Base-by-base conservation (phyloP, 306 rosid species). In the Myrica gale region DNA sequence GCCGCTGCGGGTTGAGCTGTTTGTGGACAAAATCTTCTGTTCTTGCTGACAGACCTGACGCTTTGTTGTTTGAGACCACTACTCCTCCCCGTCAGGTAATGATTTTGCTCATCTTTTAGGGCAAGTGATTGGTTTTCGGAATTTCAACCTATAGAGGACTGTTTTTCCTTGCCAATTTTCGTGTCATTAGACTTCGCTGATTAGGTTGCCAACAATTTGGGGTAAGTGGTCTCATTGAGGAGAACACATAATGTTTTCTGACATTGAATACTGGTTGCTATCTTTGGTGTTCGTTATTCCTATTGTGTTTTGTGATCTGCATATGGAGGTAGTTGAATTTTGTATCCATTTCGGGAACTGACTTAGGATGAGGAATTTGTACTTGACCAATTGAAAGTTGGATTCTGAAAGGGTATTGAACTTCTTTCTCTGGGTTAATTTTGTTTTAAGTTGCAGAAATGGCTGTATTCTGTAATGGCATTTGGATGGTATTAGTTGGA, bases 31-130 rank as follows among this genome's bases (percentile, higher is more conserved):
- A 95, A 45, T 92, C 99, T 6, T 21, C 89, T 9, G 97, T 95
- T 85, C 96, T 95, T 79, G 97, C 97, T 45, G 99, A 95, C 69
- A 87, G 84, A 21, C 99, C 99, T 39, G 97, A 95, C 76, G 99
- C 96, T 45, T 69, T 89, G 83, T 63, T 95, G 69, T 95, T 89
- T 63, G 97, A 95, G 78, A 77, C 93, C 3, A 69, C 90, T 23
- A 80, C 87, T 23, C 99, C 99, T 87, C 97, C 97, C 3, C 63
- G 67, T 80, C 90, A 71, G 99, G 99, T 95, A 67, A 15, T 37
- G 1, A n/a, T 48, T 32, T 56, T 15, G 4, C 6, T 72, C 39
- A 20, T 19, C 3, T 61, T 66, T 9, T 16, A 43, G 13, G 10
- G 9, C 47, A 7, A 50, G 20, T 43, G 6, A 66, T 42, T 66